Conservation (phyloP, 2,329 filamentous ascomycete species). For the Pezicula neosporulosa region DNA sequence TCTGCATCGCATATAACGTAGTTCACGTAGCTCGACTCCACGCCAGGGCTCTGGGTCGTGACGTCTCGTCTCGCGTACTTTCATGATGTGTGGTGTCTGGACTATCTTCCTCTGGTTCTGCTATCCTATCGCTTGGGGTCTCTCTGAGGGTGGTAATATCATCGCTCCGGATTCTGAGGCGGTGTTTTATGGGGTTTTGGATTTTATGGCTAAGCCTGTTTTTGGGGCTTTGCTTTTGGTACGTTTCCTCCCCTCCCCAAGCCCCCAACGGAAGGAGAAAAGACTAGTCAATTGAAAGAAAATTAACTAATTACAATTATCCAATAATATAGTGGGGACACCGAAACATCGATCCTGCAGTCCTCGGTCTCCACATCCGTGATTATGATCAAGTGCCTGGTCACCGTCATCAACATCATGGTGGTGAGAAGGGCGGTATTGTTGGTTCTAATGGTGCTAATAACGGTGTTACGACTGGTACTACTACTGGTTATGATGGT, state of each 20-base stretch:
- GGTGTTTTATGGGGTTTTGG: conserved; percentile 65
- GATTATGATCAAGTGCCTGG: conserved; percentile 13
- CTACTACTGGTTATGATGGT: not conserved
- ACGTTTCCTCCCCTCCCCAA: not conserved
- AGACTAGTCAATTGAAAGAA: too few relatives aligned
- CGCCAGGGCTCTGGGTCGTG: conserved; percentile 48
- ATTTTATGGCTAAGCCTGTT: conserved; percentile 25
- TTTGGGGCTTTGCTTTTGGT: not conserved
- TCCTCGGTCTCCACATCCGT: conserved; percentile 47
- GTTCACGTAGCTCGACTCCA: conserved; percentile 52
- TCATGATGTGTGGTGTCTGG: conserved; percentile 51
- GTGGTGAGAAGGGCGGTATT: not conserved
- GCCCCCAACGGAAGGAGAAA: not conserved
- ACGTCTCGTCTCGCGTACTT: conserved; percentile 51
- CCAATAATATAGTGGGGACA: conserved; percentile 42
- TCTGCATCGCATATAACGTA: conserved; percentile 59
- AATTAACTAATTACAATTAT: too few relatives aligned
- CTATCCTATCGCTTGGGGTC: conserved; percentile 63
- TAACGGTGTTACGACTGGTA: not conserved
- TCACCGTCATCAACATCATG: too few relatives aligned
- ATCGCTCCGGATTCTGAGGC: conserved; percentile 65
- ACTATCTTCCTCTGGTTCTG: conserved; percentile 61
- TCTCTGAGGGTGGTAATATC: conserved; percentile 61
- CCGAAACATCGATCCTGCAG: conserved; percentile 54
- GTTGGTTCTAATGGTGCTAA: too few relatives aligned